A percentile compares a stretch with the other conserved stretches of the same genome.
phyloP scores from a whole-genome alignment of 495 filamentous ascomycete genomes.

The Hypoxylon intermedium region DNA sequence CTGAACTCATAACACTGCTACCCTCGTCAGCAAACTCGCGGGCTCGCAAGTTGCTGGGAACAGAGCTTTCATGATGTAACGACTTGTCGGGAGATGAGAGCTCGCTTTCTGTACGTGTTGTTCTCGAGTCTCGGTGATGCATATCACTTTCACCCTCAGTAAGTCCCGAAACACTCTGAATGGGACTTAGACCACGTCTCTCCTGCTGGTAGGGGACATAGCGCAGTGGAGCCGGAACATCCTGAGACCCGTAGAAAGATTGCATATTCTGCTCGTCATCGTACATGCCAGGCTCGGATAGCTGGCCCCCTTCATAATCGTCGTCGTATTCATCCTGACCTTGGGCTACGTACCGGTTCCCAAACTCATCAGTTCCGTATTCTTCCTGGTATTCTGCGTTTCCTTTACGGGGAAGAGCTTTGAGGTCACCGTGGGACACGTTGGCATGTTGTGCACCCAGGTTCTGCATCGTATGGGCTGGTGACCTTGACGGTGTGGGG shows the following conservation, averaged over 20 bases:
- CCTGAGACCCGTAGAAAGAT: slow-evolving; percentile 60
- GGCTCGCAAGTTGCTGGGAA: slow-evolving; percentile 50
- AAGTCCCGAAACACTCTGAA: slow-evolving; percentile 86
- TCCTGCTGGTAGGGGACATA: slow-evolving; percentile 64
- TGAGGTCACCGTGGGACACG: slow-evolving; percentile 59
- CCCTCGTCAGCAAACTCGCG: slow-evolving; percentile 51
- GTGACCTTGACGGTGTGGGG: slow-evolving; percentile 51
- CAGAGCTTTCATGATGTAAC: slow-evolving; percentile 42
- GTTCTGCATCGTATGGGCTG: slow-evolving; percentile 49
- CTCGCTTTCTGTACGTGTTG: slow-evolving; percentile 55
- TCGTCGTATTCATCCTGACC: slow-evolving; percentile 49
- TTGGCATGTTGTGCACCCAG: slow-evolving; percentile 58
- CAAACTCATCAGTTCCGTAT: slow-evolving; percentile 56
- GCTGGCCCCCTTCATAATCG: slow-evolving; percentile 55
- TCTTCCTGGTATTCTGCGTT: slow-evolving; percentile 49
- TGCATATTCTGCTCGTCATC: slow-evolving; percentile 45
- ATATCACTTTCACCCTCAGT: slow-evolving; percentile 59
- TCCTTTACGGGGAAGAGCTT: slow-evolving; percentile 50
- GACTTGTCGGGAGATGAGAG: slow-evolving; percentile 51
- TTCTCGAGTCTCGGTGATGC: slow-evolving; percentile 56
- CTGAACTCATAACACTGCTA: slow-evolving; percentile 50
- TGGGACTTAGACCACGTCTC: slow-evolving; percentile 76
- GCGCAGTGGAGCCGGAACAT: slow-evolving; percentile 61
- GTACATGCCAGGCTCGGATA: slow-evolving; percentile 49
- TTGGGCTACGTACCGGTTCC: slow-evolving; percentile 46